Percentiles rank a stretch among this genome's conserved stretches.
These are phyloP conservation scores for Kandelia obovata DNA, from an alignment of 345 rosid species.

Conservation along the genomic window DNA sequence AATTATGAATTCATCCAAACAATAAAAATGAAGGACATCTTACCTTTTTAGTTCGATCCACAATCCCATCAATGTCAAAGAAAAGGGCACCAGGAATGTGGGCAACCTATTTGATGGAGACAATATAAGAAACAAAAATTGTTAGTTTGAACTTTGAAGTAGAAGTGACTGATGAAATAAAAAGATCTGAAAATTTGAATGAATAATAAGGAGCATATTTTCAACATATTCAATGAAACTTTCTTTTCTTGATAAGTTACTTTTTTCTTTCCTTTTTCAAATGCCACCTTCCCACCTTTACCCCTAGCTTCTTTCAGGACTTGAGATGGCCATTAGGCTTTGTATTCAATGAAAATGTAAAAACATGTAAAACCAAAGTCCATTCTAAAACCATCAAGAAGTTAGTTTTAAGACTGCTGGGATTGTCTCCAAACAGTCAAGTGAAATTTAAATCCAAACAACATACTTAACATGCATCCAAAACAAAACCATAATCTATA, in stretches of 20 bases:
- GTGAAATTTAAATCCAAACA: background rate
- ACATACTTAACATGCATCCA: conserved; percentile 2
- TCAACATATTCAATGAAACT: background rate
- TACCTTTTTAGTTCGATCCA: conserved; percentile 72
- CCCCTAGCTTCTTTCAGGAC: too few species aligned
- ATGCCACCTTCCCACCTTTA: too few species aligned
- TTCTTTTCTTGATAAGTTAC: too few species aligned
- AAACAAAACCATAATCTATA: conserved; percentile 21
- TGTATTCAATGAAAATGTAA: background rate
- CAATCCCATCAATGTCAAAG: conserved; percentile 94
- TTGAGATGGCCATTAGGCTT: background rate
- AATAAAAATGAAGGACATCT: conserved; percentile 18
- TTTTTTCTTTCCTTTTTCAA: too few species aligned
- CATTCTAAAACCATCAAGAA: background rate
- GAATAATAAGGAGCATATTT: conserved; percentile 6
- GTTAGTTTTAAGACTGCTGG: background rate
- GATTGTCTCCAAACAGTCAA: background rate
- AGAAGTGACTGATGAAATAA: background rate
- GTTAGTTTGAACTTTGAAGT: background rate
- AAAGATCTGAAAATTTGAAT: background rate
- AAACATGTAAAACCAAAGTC: background rate
- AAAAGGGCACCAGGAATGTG: conserved; percentile 97
- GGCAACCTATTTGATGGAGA: conserved; percentile 59
- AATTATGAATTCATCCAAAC: too few species aligned
- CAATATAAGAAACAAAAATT: conserved; percentile 16